phyloP scores from a whole-genome alignment of 768 basidiomycete genomes.

The Tulasnella sp. region DNA sequence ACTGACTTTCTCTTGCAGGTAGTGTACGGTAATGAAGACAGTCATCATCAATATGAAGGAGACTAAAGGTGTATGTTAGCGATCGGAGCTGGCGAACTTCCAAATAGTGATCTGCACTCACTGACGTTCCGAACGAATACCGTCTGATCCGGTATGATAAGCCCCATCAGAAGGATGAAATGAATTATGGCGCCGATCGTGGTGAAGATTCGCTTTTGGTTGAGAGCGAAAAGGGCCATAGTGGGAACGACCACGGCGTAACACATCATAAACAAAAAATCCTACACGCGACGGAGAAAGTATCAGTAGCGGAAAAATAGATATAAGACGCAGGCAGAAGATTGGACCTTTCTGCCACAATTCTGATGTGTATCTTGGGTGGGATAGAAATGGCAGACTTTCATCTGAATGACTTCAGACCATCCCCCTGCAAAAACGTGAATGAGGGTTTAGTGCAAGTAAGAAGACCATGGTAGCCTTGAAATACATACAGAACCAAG shows the following conservation, averaged over 20 bases:
- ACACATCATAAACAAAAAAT: neutral
- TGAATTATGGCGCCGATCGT: neutral
- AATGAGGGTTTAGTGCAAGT: too few species aligned
- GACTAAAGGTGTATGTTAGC: neutral
- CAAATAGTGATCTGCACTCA: neutral
- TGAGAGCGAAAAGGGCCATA: neutral
- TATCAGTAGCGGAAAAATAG: neutral
- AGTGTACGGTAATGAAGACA: neutral
- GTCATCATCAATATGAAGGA: neutral
- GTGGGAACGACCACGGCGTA: neutral
- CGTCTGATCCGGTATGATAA: neutral
- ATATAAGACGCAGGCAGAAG: neutral
- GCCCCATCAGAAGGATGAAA: neutral
- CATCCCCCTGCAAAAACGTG: neutral
- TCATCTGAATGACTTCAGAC: neutral
- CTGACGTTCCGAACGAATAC: neutral
- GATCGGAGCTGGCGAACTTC: neutral
- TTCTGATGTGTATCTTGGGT: neutral
- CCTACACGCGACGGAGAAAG: neutral
- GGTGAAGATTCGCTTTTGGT: neutral
- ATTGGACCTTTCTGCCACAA: neutral
- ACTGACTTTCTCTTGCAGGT: neutral
- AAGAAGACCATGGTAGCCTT: too few species aligned
- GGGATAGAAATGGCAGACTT: neutral
- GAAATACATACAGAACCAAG: neutral